Conservation (phyloP, 2,329 filamentous ascomycete genomes). For the Pochonia chlamydosporia region DNA sequence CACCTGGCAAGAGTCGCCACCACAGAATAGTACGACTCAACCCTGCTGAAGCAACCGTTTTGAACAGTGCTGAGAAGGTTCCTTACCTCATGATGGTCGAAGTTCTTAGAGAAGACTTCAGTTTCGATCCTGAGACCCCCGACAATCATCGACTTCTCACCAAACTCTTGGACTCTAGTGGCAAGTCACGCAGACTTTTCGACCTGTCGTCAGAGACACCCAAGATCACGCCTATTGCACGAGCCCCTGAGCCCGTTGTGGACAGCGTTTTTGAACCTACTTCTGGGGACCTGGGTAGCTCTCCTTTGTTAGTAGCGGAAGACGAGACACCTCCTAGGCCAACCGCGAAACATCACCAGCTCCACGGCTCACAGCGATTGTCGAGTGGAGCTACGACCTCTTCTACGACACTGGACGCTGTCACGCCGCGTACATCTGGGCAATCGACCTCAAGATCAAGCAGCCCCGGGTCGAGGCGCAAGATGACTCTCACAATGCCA, state of each 20-base stretch:
- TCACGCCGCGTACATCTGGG: conserved; percentile 65
- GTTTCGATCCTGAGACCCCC: conserved; percentile 68
- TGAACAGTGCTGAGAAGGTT: conserved; percentile 83
- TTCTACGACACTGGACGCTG: conserved; percentile 53
- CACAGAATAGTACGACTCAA: conserved; percentile 80
- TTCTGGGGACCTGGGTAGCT: conserved; percentile 71
- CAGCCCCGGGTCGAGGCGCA: conserved; percentile 56
- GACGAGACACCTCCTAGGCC: conserved; percentile 33
- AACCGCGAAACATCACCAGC: conserved; percentile 21
- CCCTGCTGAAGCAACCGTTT: conserved; percentile 74
- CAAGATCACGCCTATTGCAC: conserved; percentile 36
- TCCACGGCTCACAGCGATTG: conserved; percentile 42
- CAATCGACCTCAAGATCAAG: conserved; percentile 61
- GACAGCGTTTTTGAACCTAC: conserved; percentile 84
- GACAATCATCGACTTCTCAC: conserved; percentile 64
- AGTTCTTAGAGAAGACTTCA: conserved; percentile 74
- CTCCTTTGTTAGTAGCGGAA: conserved; percentile 58
- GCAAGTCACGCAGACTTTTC: conserved; percentile 55
- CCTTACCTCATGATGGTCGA: conserved; percentile 83
- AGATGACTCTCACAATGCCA: conserved; percentile 53
- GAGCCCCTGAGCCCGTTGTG: conserved; percentile 36
- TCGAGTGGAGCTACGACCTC: conserved; percentile 58
- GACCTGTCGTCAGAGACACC: conserved; percentile 63
- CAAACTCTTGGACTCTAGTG: conserved; percentile 51
- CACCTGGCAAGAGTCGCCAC: conserved; percentile 69